These are phyloP conservation scores for Psilocybe sp. DNA, from an alignment of 768 basidiomycete genomes.

Conservation along the genomic window DNA sequence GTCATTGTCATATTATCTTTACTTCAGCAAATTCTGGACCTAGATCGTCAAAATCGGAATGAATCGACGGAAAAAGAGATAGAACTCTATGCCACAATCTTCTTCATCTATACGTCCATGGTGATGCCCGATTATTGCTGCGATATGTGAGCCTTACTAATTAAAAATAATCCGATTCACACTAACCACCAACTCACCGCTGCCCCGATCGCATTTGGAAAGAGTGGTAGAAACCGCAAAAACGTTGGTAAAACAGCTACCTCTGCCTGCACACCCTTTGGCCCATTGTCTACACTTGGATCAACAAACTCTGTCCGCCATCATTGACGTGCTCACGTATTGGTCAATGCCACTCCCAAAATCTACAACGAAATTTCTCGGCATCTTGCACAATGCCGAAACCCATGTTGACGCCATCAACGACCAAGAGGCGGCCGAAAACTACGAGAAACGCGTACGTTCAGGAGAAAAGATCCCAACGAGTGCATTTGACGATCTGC, in stretches of 20 bases:
- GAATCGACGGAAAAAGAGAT: background rate
- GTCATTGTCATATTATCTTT: slow-evolving; percentile 16
- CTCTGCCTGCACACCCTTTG: background rate
- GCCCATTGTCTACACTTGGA: slow-evolving; percentile 3
- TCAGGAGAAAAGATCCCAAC: no score
- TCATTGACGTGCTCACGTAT: slow-evolving; percentile 11
- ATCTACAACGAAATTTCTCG: slow-evolving; percentile 4
- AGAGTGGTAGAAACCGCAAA: background rate
- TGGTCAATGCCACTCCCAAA: slow-evolving; percentile 14
- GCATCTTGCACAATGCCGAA: background rate
- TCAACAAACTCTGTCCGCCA: background rate
- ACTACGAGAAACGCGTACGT: background rate
- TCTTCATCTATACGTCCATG: slow-evolving; percentile 10
- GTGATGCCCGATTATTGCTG: slow-evolving; percentile 14
- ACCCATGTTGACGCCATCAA: background rate
- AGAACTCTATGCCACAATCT: slow-evolving; percentile 10
- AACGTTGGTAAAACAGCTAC: background rate
- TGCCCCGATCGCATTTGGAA: no score
- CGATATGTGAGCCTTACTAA: slow-evolving; percentile 8
- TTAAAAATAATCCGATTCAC: background rate
- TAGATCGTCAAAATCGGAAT: background rate
- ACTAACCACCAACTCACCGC: no score
- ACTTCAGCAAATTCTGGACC: slow-evolving; percentile 7
- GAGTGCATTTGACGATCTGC: background rate
- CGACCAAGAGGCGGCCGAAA: background rate